These are phyloP conservation scores for Penicillium simplicissimum DNA, from an alignment of 495 filamentous ascomycete genomes.

Conservation along the genomic window DNA sequence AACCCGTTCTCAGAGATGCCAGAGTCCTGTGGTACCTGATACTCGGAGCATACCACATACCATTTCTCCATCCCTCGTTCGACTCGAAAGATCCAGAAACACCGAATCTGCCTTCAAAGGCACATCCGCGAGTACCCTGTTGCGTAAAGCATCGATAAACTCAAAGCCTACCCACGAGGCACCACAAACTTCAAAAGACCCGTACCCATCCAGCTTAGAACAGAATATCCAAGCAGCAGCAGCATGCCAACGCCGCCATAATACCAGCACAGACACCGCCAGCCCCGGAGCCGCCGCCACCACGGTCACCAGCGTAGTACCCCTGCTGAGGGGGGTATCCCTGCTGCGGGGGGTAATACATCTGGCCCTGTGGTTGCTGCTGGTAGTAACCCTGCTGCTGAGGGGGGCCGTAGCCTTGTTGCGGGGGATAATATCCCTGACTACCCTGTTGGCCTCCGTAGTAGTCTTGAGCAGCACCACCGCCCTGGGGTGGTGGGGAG, in stretches of 20 bases:
- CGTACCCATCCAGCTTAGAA: constrained; percentile 33
- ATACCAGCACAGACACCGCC: constrained; percentile 51
- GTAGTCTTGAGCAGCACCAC: constrained; percentile 28
- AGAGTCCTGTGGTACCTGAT: not conserved
- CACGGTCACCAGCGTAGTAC: constrained; percentile 40
- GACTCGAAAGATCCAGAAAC: not conserved
- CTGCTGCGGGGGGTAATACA: constrained; percentile 48
- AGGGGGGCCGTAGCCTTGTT: constrained; percentile 4
- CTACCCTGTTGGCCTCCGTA: constrained; percentile 26
- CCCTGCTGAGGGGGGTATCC: constrained; percentile 47
- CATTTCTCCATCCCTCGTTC: not conserved
- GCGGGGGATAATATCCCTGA: constrained; percentile 31
- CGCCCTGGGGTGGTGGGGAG: constrained; percentile 31
- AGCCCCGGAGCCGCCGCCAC: constrained; percentile 29
- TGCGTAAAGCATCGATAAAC: not conserved
- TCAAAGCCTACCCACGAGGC: not conserved
- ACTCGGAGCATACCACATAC: not conserved
- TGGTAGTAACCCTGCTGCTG: constrained; percentile 30
- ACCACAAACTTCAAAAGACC: not conserved
- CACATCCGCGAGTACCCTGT: not conserved
- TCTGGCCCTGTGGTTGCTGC: constrained; percentile 34
- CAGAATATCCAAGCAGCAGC: constrained; percentile 57
- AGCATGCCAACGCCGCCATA: constrained; percentile 51
- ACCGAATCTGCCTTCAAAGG: not conserved
- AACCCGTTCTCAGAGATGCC: constrained; percentile 5